These are phyloP conservation scores for Candolleomyces aberdarensis DNA, from an alignment of 768 basidiomycete genomes.

Conservation along the genomic window DNA sequence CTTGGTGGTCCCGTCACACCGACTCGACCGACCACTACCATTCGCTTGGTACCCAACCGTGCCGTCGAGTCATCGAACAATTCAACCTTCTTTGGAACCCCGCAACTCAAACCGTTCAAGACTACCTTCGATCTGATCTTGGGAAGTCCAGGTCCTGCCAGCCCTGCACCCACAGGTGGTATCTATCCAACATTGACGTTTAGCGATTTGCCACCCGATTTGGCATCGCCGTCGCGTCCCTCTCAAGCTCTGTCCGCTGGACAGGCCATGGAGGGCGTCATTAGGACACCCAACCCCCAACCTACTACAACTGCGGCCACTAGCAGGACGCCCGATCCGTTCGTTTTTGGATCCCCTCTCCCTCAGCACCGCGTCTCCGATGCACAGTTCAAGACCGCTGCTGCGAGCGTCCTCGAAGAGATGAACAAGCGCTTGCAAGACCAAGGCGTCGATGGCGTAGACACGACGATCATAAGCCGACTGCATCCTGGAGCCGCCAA, in stretches of 20 bases:
- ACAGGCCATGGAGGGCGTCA: not conserved
- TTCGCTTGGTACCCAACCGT: slow-evolving; percentile 43
- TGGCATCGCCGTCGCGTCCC: slow-evolving; percentile 31
- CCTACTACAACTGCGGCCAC: slow-evolving; percentile 8
- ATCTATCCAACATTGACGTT: slow-evolving; percentile 39
- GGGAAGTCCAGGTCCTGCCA: slow-evolving; percentile 44
- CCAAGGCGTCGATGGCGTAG: slow-evolving; percentile 51
- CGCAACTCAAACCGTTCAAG: slow-evolving; percentile 61
- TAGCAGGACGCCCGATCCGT: slow-evolving; percentile 38
- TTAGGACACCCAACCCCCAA: slow-evolving; percentile 4
- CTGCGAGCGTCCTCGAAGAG: slow-evolving; percentile 73
- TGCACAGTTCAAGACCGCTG: slow-evolving; percentile 61
- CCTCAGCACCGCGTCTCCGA: slow-evolving; percentile 62
- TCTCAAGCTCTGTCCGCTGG: not conserved
- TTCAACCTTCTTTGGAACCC: slow-evolving; percentile 38
- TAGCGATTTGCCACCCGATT: slow-evolving; percentile 24
- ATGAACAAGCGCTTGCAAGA: slow-evolving; percentile 72
- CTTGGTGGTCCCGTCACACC: slow-evolving; percentile 38
- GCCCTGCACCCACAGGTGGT: slow-evolving; percentile 6
- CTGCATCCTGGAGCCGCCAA: slow-evolving; percentile 29
- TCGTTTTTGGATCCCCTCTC: slow-evolving; percentile 76
- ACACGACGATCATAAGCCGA: slow-evolving; percentile 41
- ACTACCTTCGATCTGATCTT: slow-evolving; percentile 68
- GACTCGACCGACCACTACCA: slow-evolving; percentile 46
- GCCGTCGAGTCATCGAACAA: slow-evolving; percentile 12